Evolutionary conservation across 345 rosid species (phyloP), one percentile per base, ranked within the genome.

Genomic region (Microcos paniculata): DNA sequence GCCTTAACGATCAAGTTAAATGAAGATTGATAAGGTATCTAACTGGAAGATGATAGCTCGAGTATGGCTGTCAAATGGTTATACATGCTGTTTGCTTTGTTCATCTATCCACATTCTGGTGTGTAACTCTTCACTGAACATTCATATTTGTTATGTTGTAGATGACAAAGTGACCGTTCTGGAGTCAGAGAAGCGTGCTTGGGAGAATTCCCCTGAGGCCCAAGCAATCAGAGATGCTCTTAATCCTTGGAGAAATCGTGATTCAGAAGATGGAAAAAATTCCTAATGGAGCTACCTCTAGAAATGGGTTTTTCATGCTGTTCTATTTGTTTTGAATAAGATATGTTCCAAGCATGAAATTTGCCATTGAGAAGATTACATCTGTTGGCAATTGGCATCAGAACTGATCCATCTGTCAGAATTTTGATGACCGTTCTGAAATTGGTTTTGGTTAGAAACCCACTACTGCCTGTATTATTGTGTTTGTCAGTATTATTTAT

Each of bases 121-220:
- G 1, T 48, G 38, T n/a, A 70, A 49, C 24, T 75, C 76, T 40
- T 42, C 35, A 30, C 71, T 48, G 74, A 69, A 61, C 45, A 49
- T 51, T 65, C 56, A 28, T 28, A 21, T 45, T 26, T n/a, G 23
- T 71, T 69, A 48, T 70, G 31, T 80, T 78, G 78, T 82, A 91
- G 97, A 94, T 76, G 98, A 94, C 61, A 92, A 90, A 76, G 98
- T 94, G 80, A 90, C 97, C 18, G 93, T 82, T 35, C 59, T 94
- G 63, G 94, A 94, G 84, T 84, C 96, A 2, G 97, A 92, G 90
- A 92, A 88, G 84, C 88, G 89, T 43, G 92, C 96, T 23, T 92
- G 85, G 87, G 97, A 91, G 72, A 79, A 76, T 82, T 88, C 94
- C 8, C 91, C 84, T 13, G 92, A 92, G 82, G 97, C 91, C 73